Conservation (phyloP, 2,329 filamentous ascomycete species). For the Fusarium newnesense region DNA sequence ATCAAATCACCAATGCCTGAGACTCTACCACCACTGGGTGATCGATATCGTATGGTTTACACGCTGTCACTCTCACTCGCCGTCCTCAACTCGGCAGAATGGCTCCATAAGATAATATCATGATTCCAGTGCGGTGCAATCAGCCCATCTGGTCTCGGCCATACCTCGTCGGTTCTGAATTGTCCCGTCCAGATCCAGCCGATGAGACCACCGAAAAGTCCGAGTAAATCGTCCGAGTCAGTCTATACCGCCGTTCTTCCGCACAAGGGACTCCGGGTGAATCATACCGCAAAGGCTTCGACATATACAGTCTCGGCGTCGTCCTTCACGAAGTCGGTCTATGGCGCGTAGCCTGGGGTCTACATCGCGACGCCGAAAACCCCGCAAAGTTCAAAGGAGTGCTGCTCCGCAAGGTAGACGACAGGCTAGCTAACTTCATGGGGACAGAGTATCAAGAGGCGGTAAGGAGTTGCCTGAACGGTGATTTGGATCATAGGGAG, state of each 20-base stretch:
- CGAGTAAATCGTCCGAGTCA: background rate
- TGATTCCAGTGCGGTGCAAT: background rate
- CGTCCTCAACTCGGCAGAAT: background rate
- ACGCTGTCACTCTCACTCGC: background rate
- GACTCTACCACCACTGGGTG: background rate
- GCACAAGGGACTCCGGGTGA: slow-evolving; percentile 10
- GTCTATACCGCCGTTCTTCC: slow-evolving; percentile 1
- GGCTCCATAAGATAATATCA: slow-evolving; percentile 20
- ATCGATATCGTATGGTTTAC: background rate
- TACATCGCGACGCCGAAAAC: slow-evolving; percentile 1
- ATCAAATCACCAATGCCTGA: background rate
- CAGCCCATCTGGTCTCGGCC: slow-evolving; percentile 5
- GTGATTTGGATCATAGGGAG: background rate
- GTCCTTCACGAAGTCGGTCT: slow-evolving; percentile 10
- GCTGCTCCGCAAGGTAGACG: background rate
- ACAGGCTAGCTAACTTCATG: slow-evolving; percentile 12
- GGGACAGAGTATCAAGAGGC: slow-evolving; percentile 4
- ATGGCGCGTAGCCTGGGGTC: background rate
- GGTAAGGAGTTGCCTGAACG: slow-evolving; percentile 6
- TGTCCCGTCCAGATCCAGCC: background rate
- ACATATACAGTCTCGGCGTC: slow-evolving; percentile 18
- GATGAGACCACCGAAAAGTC: slow-evolving; percentile 10
- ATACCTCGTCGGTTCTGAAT: slow-evolving; percentile 10
- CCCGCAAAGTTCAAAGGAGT: background rate
- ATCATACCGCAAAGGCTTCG: background rate